phyloP scores from a whole-genome alignment of 164 flowering plant species.

The Houttuynia cordata region DNA sequence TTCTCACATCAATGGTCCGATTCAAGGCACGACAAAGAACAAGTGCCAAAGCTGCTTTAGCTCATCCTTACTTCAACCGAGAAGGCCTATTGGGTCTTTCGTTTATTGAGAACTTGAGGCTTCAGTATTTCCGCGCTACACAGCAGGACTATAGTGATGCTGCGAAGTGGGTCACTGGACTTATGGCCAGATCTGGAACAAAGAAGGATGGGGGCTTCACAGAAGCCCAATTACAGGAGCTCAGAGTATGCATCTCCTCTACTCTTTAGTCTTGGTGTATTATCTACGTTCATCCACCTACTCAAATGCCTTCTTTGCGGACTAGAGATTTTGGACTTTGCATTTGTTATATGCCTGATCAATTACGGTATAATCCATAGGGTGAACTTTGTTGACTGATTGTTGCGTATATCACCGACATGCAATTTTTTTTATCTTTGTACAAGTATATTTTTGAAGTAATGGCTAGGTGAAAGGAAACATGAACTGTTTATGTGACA shows the following conservation, averaged over 20 bases:
- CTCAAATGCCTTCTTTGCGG: not conserved
- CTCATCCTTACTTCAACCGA: constrained; percentile 82
- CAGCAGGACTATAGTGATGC: constrained; percentile 85
- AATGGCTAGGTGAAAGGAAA: too few species aligned
- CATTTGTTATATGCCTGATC: too few species aligned
- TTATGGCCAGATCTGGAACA: constrained; percentile 95
- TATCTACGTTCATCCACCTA: too few species aligned
- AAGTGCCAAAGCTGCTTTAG: constrained; percentile 86
- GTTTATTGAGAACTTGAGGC: constrained; percentile 68
- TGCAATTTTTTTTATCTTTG: too few species aligned
- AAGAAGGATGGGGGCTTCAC: constrained; percentile 85
- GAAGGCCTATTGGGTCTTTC: constrained; percentile 80
- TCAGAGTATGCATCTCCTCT: constrained; percentile 36
- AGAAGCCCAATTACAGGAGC: constrained; percentile 81
- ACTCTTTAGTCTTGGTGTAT: not conserved
- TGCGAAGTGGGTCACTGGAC: constrained; percentile 60
- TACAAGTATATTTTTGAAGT: too few species aligned
- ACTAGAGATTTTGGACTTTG: not conserved
- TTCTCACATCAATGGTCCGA: constrained; percentile 86
- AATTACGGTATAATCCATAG: too few species aligned
- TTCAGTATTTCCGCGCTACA: constrained; percentile 71
- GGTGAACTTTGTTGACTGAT: too few species aligned
- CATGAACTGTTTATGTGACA: constrained; percentile 10
- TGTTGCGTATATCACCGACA: too few species aligned
- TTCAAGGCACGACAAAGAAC: constrained; percentile 80